Conservation (phyloP, 371 early-diverging fungal species). For the Basidiobolus meristosporus region DNA sequence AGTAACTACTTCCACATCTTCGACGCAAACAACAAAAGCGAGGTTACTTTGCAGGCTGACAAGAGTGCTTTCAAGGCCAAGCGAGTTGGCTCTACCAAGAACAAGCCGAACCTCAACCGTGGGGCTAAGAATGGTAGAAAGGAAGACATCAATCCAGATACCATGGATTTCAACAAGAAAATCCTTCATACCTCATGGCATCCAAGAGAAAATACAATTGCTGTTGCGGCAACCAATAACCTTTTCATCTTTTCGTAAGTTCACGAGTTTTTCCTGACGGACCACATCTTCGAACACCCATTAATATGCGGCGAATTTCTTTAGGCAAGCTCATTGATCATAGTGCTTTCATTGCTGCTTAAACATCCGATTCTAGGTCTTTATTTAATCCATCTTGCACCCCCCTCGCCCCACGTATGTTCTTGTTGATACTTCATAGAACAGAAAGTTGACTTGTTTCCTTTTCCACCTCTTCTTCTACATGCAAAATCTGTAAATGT, state of each 20-base stretch:
- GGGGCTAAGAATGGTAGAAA: conserved; percentile 29
- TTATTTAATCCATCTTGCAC: too few species aligned
- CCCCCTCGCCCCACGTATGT: too few species aligned
- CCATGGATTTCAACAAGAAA: conserved; percentile 85
- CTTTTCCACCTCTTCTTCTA: too few species aligned
- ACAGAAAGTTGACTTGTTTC: too few species aligned
- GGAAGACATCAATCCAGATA: conserved; percentile 60
- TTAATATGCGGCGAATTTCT: too few species aligned
- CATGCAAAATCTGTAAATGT: too few species aligned
- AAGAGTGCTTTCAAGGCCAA: conserved; percentile 93
- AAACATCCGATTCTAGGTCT: too few species aligned
- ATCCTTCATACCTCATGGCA: conserved; percentile 96
- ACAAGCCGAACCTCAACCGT: conserved; percentile 15
- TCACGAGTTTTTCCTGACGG: too few species aligned
- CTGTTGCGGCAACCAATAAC: conserved; percentile 95
- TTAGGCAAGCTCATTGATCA: too few species aligned
- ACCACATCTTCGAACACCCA: too few species aligned
- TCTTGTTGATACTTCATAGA: too few species aligned
- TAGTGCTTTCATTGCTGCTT: too few species aligned
- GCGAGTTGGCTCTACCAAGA: conserved; percentile 36
- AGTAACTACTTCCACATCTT: conserved; percentile 91
- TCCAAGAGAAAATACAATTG: conserved; percentile 87
- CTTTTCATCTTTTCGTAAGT: conserved; percentile 81
- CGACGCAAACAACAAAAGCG: conserved; percentile 28
- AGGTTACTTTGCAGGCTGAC: conserved; percentile 88